These are phyloP conservation scores for Cronartium quercuum DNA, from an alignment of 1,284 basidiomycete species.

Conservation along the genomic window DNA sequence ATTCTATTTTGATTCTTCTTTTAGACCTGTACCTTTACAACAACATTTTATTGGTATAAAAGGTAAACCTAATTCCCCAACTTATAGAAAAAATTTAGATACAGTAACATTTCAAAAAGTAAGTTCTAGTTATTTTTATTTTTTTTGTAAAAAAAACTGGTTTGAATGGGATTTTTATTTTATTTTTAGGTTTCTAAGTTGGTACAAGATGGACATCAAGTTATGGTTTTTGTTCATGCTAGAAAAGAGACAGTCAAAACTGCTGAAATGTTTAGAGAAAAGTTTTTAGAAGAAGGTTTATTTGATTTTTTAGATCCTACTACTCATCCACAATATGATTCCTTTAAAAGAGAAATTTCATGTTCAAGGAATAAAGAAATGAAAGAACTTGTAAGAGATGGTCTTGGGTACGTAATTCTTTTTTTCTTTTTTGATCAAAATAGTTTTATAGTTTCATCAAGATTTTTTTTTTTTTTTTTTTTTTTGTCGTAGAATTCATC, in stretches of 20 bases:
- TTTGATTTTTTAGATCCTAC: constrained; percentile 90
- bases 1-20: constrained; percentile 97
- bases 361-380: constrained; percentile 89
- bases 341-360: constrained; percentile 71
- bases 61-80: constrained; percentile 74
- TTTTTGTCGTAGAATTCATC: constrained; percentile 96
- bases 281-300: constrained; percentile 86
- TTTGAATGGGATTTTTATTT: constrained; percentile 50
- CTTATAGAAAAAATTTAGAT: constrained; percentile 81
- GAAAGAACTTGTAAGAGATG: constrained; percentile 84
- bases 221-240: constrained; percentile 99
- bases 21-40: constrained; percentile 91
- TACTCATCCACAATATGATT: constrained; percentile 70
- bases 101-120: constrained; percentile 79
- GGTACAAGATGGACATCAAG: constrained; percentile 83
- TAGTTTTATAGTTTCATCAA: background rate
- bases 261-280: constrained; percentile 75
- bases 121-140: background rate
- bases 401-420: constrained; percentile 58
- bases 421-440: background rate
- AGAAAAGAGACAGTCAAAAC: constrained; percentile 97
- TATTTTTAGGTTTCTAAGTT: constrained; percentile 81
- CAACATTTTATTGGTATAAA: constrained; percentile 95
- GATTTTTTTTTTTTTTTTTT: constrained; percentile 51
- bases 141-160: background rate